Base-by-base conservation (phyloP, 2,329 filamentous ascomycete genomes). In the Nigrograna mackinnonii region DNA sequence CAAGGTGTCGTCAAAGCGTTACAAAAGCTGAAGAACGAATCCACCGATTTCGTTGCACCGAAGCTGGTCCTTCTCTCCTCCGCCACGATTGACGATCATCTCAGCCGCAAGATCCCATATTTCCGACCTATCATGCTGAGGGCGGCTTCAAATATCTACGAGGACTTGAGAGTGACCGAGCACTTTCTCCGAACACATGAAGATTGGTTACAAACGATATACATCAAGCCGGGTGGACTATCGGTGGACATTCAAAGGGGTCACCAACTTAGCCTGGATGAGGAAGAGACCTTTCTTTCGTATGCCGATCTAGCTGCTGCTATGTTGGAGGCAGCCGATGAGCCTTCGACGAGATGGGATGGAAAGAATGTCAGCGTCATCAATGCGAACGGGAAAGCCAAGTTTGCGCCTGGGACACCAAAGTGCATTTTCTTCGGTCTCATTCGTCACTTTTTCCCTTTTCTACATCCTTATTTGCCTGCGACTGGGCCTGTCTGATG, bases 281-380 rank as follows among this genome's bases (percentile, higher is more conserved):
- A 68, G 6, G 55, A 73, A 37, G 60, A 72, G 37, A 67, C 58
- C 4, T 67, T 67, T 20, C 21, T 79, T 2, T 65, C 58, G 1
- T 79, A 73, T 36, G 28, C 71, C 4, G 76, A 78, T 49, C 50
- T 78, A 13, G 66, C 73, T 2, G 74, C 70, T 2, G 75, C 54
- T 1, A 79, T 79, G 77, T 61, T 78, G 14, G 74, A 79, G 53
- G 69, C 68, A 4, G 73, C 68, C 0, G 62, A 73, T 22, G 67
- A 34, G 13, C 12, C 31, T 13, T 12, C 13, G 31, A 17, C 12
- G 9, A 12, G 16, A 43, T 54, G 41, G 14, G 46, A 52, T 36
- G 39, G 31, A 22, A 47, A 42, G 41, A 56, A 56, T 46, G 51
- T 61, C 11, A 43, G 51, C 6, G 66, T 68, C 11, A 37, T 60